These are phyloP conservation scores for Echites panduratus DNA, from an alignment of 257 asterid genomes.

Conservation along the genomic window DNA sequence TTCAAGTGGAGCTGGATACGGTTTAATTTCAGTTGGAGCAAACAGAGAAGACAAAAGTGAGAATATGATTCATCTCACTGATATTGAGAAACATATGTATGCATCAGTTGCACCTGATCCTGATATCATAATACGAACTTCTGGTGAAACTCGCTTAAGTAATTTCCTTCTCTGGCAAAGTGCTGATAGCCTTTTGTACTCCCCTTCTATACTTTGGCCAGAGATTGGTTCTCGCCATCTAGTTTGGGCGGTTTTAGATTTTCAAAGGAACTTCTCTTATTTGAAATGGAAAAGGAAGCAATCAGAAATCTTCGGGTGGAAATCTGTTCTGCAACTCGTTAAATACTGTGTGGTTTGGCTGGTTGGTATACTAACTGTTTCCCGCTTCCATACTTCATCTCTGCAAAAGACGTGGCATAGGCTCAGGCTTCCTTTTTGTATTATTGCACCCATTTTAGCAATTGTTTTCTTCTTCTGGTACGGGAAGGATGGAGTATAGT, in stretches of 20 bases:
- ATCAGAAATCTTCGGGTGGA: slow-evolving; percentile 10
- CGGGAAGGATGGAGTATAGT: background rate
- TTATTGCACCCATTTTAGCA: slow-evolving; percentile 4
- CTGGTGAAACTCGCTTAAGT: slow-evolving; percentile 80
- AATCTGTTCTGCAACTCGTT: background rate
- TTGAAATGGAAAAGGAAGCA: slow-evolving; percentile 43
- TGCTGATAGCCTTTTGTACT: slow-evolving; percentile 47
- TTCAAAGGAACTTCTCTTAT: slow-evolving; percentile 44
- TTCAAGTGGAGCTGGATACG: slow-evolving; percentile 18
- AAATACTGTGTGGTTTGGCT: background rate
- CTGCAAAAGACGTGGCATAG: background rate
- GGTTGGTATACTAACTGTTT: background rate
- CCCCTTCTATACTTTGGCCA: slow-evolving; percentile 68
- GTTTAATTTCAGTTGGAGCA: slow-evolving; percentile 13
- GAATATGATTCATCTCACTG: slow-evolving; percentile 29
- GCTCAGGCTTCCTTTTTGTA: slow-evolving; percentile 5
- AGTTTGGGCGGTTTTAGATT: slow-evolving; percentile 52
- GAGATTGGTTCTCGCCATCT: slow-evolving; percentile 69
- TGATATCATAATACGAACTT: slow-evolving; percentile 64
- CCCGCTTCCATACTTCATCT: background rate
- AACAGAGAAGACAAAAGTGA: slow-evolving; percentile 19
- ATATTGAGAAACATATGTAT: slow-evolving; percentile 56
- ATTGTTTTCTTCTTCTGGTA: background rate
- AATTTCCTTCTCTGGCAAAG: slow-evolving; percentile 91
- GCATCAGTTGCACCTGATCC: slow-evolving; percentile 70